Percentiles rank a stretch among this genome's conserved stretches.
Evolutionary conservation across 2,329 filamentous ascomycete species (phyloP).

Genomic region (Cordyceps fumosorosea): DNA sequence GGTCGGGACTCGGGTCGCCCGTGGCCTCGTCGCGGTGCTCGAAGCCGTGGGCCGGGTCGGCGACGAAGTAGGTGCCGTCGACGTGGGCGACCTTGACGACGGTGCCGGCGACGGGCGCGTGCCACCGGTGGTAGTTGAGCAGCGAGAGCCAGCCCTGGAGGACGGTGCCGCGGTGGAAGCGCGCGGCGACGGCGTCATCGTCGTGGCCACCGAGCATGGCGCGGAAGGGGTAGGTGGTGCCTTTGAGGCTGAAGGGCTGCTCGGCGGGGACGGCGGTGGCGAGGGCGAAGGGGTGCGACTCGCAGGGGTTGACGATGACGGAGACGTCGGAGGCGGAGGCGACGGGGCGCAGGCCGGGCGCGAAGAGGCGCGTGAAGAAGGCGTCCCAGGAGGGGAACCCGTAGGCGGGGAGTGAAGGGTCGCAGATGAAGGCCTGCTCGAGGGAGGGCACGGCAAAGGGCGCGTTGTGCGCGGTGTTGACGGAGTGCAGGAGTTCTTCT

Average conservation of each 20-base stretch:
- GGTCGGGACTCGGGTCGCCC: not conserved
- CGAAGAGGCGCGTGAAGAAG: not conserved
- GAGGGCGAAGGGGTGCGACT: not conserved
- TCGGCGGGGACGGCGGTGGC: not conserved
- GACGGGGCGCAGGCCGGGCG: not conserved
- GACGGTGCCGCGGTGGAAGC: not conserved
- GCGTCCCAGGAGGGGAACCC: not conserved
- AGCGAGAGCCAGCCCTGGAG: not conserved
- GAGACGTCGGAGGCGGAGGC: not conserved
- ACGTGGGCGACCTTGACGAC: not conserved
- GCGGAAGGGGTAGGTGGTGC: not conserved
- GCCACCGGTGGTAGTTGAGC: not conserved
- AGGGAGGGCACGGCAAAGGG: not conserved
- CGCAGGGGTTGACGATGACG: not conserved
- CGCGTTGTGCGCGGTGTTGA: not conserved
- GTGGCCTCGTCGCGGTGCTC: not conserved
- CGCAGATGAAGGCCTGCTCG: slow-evolving; percentile 30
- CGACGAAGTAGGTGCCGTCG: not conserved
- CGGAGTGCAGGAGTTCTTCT: not conserved
- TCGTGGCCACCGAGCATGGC: not conserved
- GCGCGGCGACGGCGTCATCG: not conserved
- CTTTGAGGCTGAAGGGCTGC: not conserved
- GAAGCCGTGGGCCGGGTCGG: not conserved
- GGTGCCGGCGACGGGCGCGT: not conserved
- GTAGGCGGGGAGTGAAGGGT: not conserved